phyloP scores from a whole-genome alignment of 78 protist genomes.

The Trichosphaerium sp. region DNA sequence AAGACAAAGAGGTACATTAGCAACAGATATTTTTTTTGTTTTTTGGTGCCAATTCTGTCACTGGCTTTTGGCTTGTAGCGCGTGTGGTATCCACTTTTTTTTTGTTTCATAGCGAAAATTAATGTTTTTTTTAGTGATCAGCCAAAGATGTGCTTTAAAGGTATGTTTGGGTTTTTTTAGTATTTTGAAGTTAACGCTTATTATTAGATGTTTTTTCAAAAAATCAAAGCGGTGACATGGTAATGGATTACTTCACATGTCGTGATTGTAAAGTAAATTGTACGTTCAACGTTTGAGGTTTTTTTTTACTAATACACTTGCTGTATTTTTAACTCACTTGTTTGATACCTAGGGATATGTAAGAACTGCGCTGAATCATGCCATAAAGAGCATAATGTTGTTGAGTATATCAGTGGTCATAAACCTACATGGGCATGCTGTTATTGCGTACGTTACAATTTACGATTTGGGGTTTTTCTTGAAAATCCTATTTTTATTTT shows the following conservation, averaged over 20 bases:
- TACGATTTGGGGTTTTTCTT: too few relatives aligned
- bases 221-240: background rate
- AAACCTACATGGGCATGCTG: background rate
- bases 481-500: too few relatives aligned
- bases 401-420: background rate
- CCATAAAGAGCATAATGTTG: background rate
- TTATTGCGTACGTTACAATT: too few relatives aligned
- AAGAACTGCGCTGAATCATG: background rate
- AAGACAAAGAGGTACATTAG: too few relatives aligned
- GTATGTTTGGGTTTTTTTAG: background rate
- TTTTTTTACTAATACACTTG: background rate
- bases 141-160: background rate
- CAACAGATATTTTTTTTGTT: too few relatives aligned
- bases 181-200: too few relatives aligned
- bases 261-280: background rate
- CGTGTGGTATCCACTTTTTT: too few relatives aligned
- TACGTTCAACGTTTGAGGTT: background rate
- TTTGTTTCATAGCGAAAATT: background rate
- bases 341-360: background rate
- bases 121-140: background rate
- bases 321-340: too few relatives aligned
- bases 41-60: too few relatives aligned
- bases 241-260: background rate
- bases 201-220: too few relatives aligned
- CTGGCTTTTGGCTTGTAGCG: too few relatives aligned